Evolutionary conservation across 2,329 filamentous ascomycete species (phyloP), one percentile per base, ranked within the genome.

Genomic region (Cercospora sp.): DNA sequence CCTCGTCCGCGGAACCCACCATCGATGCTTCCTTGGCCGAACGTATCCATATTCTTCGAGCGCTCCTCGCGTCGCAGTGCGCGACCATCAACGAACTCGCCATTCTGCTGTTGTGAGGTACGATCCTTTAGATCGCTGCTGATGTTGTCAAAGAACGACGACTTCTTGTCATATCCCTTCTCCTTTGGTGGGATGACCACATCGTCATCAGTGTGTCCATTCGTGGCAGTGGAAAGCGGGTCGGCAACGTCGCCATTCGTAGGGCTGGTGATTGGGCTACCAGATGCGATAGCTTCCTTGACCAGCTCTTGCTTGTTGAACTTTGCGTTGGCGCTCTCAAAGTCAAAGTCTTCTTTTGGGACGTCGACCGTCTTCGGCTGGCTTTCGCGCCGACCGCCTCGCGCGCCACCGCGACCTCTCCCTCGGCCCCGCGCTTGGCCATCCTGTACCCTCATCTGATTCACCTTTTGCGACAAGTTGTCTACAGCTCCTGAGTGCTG

Each of bases 111-210:
- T 33, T 80, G 84, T 60, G 76, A 71, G 62, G 92, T 89, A 53
- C 95, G 89, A 72, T 99, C 95, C 79, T 91, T 96, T 70, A 92
- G 87, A 78, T 99, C 95, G 73, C 92, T 97, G 0, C 93, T 97
- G 72, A 99, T 97, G 80, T 99, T 97, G 81, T 99, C 95, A 77
- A 99, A 99, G 85, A 99, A 99, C 1, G 93, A 97, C 3, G 84
- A 89, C 5, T 89, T 86, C 81, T 93, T 97, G 83, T 97, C 94
- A 82, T 99, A 99, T 0, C 88, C 86, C 31, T 81, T 78, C 40
- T 84, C 81, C 65, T 73, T 72, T 8, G 71, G 67, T 6, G 83
- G 84, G 12, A 83, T 81, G 13, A 84, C 80, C 1, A 84, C 80
- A 13, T 80, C 78, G 26, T 69, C 70, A 18, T 64, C 69, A 0